Conservation (phyloP, 441 rosid species). For the Mallotus japonicus region DNA sequence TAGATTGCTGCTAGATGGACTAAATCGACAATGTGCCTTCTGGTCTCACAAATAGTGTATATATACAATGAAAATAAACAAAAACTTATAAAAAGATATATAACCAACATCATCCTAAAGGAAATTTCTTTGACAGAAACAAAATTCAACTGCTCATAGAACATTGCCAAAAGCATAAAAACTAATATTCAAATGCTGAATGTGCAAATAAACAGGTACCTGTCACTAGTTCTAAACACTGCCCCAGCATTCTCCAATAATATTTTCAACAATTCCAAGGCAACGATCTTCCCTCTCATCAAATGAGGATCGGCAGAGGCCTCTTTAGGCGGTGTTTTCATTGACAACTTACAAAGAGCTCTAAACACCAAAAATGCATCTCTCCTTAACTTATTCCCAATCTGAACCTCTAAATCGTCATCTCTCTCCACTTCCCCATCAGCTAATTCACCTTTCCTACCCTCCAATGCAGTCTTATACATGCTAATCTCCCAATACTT, state of each 20-base stretch:
- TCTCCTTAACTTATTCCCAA: conserved; percentile 95
- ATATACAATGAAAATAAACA: neutral
- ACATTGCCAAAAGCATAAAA: neutral
- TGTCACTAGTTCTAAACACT: conserved; percentile 96
- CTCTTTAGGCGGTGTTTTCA: conserved; percentile 97
- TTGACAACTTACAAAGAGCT: conserved; percentile 96
- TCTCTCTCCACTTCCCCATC: conserved; percentile 87
- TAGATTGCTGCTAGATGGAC: neutral
- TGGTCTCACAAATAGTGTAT: neutral
- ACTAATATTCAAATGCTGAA: too few relatives aligned
- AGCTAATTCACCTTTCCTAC: conserved; percentile 91
- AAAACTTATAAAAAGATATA: neutral
- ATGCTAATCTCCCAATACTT: conserved; percentile 99
- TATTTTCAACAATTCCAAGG: conserved; percentile 93
- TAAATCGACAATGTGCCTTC: neutral
- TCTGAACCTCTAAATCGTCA: conserved; percentile 94
- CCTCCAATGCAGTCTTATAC: conserved; percentile 98
- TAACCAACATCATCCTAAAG: neutral
- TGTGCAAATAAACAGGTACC: conserved; percentile 35
- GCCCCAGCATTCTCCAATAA: conserved; percentile 99
- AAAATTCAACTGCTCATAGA: neutral
- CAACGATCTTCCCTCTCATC: conserved; percentile 97
- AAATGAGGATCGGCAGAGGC: conserved; percentile 79
- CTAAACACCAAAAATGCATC: conserved; percentile 97
- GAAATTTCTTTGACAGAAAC: neutral